These are phyloP conservation scores for Cutaneotrichosporon cutaneum DNA, from an alignment of 1,284 basidiomycete genomes.

Conservation along the genomic window DNA sequence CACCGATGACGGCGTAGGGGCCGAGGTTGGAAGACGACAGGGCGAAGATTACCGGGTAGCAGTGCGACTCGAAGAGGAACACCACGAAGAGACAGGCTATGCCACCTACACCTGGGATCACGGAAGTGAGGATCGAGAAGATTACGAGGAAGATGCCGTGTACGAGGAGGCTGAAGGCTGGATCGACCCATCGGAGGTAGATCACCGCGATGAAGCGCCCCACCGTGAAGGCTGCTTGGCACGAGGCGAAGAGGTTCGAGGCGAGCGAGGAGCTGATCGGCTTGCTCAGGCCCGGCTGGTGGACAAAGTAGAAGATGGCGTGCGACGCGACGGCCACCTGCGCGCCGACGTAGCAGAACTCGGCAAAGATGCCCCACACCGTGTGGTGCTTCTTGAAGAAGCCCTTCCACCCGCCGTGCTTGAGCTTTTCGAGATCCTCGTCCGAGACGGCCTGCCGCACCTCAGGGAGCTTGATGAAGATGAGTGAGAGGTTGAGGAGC, in stretches of 20 bases:
- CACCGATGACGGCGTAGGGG: constrained; percentile 35
- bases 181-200: constrained; percentile 39
- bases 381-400: constrained; percentile 38
- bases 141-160: constrained; percentile 33
- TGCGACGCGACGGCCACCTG: constrained; percentile 41
- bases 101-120: constrained; percentile 32
- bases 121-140: constrained; percentile 35
- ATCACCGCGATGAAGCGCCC: constrained; percentile 41
- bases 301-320: constrained; percentile 36
- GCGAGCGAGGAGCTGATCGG: constrained; percentile 26
- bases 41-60: constrained; percentile 43
- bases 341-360: constrained; percentile 34
- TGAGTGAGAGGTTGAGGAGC: constrained; percentile 31
- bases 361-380: constrained; percentile 32
- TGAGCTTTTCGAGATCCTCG: constrained; percentile 24
- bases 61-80: constrained; percentile 37
- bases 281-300: constrained; percentile 31
- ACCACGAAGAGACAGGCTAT: constrained; percentile 41
- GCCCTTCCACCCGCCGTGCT: constrained; percentile 29
- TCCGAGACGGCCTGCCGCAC: constrained; percentile 32
- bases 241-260: constrained; percentile 39
- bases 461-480: constrained; percentile 40
- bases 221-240: constrained; percentile 42
- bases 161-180: constrained; percentile 36
- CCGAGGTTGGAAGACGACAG: constrained; percentile 40